A percentile compares a stretch with the other conserved stretches of the same genome.
These are phyloP conservation scores for Diaporthe nobilis DNA, from an alignment of 2,329 filamentous ascomycete species.

Conservation along the genomic window DNA sequence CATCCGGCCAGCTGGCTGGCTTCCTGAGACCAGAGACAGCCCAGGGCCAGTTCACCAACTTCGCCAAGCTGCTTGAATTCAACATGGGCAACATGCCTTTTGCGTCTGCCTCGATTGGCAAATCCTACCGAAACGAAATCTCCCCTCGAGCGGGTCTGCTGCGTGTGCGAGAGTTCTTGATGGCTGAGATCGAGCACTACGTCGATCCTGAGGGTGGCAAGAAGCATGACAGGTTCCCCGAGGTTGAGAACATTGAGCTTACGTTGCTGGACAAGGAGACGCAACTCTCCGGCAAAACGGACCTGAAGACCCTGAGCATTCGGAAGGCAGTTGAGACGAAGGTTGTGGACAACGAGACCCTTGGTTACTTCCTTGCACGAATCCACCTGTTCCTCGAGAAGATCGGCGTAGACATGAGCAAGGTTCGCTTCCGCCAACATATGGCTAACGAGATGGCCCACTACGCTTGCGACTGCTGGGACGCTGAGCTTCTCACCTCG, in stretches of 20 bases:
- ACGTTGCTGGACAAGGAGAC: slow-evolving; percentile 87
- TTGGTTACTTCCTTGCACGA: slow-evolving; percentile 96
- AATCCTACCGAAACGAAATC: slow-evolving; percentile 98
- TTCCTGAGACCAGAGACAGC: slow-evolving; percentile 95
- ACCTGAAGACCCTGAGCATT: slow-evolving; percentile 80
- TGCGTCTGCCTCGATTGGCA: slow-evolving; percentile 95
- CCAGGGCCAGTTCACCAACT: slow-evolving; percentile 98
- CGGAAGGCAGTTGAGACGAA: slow-evolving; percentile 87
- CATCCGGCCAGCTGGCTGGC: slow-evolving; percentile 87
- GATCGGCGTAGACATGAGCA: slow-evolving; percentile 88
- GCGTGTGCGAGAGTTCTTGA: slow-evolving; percentile 95
- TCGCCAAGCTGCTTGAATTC: slow-evolving; percentile 95
- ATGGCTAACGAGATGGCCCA: slow-evolving; percentile 87
- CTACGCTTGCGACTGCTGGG: slow-evolving; percentile 98
- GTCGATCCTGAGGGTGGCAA: slow-evolving; percentile 96
- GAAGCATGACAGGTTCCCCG: slow-evolving; percentile 89
- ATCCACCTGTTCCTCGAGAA: slow-evolving; percentile 92
- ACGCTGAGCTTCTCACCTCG: slow-evolving; percentile 91
- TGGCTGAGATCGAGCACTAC: slow-evolving; percentile 99
- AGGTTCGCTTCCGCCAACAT: slow-evolving; percentile 97
- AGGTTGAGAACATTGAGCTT: slow-evolving; percentile 87
- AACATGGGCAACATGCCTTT: slow-evolving; percentile 97
- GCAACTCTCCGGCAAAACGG: slow-evolving; percentile 88
- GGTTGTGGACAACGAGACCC: slow-evolving; percentile 95
- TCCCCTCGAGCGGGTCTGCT: slow-evolving; percentile 92